Base-by-base conservation (phyloP, 352 stramenopile genomes). In the Globisporangium irregulare region DNA sequence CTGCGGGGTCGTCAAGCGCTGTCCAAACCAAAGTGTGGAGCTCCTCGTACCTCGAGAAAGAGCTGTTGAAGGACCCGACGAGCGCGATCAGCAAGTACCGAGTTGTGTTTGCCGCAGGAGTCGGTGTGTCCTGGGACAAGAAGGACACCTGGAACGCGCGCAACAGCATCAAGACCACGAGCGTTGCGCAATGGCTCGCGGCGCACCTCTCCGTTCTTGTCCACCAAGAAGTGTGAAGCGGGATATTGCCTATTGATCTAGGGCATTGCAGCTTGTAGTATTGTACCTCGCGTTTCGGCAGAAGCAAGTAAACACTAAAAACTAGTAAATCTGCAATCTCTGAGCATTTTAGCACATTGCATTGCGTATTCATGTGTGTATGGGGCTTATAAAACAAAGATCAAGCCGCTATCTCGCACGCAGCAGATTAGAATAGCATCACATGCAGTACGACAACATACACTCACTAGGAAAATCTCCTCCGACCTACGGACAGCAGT, bases 401-500 rank as follows among this genome's bases (percentile, higher is more conserved):
- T 46, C 12, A 20, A 46, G 38, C 4, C 38, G 38, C 38, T 12
- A 32, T 32, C 4, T 32, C 29, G 29, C 29, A 32, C 4, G 29
- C 29, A 32, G 4, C 29, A 32, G 3, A 32, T 32, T 8, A 32
- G 34, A 41, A 41, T 1, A 41, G 34, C 8, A 41, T 41, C 34
- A 9, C 34, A 41, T 41, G 34, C 15, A 15, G 15, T n/a, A 50
- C 15, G 34, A 14, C 12, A 15, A 43, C 43, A 22, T 50, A 1
- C 15, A 50, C 43, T 50, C 18, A 9, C 18, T 50, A 0, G 48
- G 2, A 18, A 6, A 24, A 22, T 9, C 5, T 55, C n/a, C 8
- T 9, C 43, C 15, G n/a, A 25, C 55, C 56, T 62, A 50, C 9
- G 59, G 59, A 36, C 68, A 73, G 57, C 74, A 79, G 66, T 67